These are phyloP conservation scores for Fusarium anthophilum DNA, from an alignment of 2,329 filamentous ascomycete species.

Conservation along the genomic window DNA sequence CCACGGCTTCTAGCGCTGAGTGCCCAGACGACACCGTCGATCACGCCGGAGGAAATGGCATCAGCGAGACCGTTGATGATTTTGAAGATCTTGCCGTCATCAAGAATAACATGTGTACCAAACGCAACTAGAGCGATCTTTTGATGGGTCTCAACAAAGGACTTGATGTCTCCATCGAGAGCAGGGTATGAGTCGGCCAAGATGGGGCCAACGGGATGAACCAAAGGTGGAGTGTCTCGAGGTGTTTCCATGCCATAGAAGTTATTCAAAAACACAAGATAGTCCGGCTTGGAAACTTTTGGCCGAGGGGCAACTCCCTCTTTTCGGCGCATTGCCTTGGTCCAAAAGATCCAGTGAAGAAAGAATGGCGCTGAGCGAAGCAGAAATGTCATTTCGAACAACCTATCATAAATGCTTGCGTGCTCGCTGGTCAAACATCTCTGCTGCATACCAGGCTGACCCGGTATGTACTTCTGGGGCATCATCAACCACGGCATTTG, in stretches of 20 bases:
- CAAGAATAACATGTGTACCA: not conserved
- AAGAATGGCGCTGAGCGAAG: not conserved
- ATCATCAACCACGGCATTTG: conserved; percentile 13
- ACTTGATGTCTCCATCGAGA: not conserved
- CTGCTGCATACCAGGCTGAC: not conserved
- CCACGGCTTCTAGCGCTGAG: not conserved
- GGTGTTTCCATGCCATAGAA: conserved; percentile 7
- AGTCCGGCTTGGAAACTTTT: not conserved
- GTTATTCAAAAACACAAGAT: conserved; percentile 1
- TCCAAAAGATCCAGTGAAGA: conserved; percentile 1
- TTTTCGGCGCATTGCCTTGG: not conserved
- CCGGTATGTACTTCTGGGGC: conserved; percentile 5
- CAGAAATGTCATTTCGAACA: not conserved
- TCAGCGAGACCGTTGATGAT: not conserved
- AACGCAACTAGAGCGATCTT: not conserved
- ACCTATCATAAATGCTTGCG: not conserved
- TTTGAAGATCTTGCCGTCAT: not conserved
- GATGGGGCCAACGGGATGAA: not conserved
- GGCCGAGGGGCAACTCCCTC: not conserved
- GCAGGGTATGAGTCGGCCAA: not conserved
- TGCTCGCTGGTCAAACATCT: not conserved
- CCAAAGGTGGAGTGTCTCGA: not conserved
- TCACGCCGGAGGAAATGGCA: not conserved
- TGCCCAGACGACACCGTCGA: not conserved
- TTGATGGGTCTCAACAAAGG: not conserved